Evolutionary conservation across 345 rosid genomes (phyloP).

Genomic region (Ricinus communis): DNA sequence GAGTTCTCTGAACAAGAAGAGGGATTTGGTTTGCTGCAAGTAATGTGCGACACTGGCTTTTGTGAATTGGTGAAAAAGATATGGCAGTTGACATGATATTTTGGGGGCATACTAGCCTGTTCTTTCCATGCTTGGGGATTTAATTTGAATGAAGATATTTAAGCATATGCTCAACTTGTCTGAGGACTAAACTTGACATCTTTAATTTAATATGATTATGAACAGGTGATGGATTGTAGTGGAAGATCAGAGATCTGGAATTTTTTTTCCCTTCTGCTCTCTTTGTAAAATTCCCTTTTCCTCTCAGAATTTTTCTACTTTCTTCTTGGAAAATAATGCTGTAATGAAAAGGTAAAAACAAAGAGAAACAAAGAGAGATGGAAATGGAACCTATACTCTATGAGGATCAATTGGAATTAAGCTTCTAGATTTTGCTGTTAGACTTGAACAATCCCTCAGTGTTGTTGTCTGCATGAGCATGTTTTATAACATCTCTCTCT

Average conservation of each 20-base stretch:
- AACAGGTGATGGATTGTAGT: neutral
- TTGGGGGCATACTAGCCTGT: neutral
- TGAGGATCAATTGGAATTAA: neutral
- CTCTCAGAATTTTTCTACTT: neutral
- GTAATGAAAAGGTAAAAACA: neutral
- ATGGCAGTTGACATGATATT: neutral
- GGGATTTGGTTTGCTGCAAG: too few species aligned
- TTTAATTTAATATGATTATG: neutral
- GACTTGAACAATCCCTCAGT: neutral
- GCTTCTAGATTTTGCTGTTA: neutral
- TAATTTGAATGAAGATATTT: neutral
- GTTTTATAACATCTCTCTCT: neutral
- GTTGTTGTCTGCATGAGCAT: neutral
- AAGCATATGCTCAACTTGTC: neutral
- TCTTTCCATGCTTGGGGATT: neutral
- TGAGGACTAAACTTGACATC: neutral
- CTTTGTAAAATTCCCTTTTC: neutral
- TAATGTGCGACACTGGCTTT: neutral
- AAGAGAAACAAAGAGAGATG: neutral
- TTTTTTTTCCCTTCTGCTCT: neutral
- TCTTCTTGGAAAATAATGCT: too few species aligned
- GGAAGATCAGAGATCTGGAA: neutral
- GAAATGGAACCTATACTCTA: neutral
- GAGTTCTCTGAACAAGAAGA: too few species aligned
- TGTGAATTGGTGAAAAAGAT: neutral